These are phyloP conservation scores for Arthrocladium fulminans DNA, from an alignment of 2,329 filamentous ascomycete species.

Conservation along the genomic window DNA sequence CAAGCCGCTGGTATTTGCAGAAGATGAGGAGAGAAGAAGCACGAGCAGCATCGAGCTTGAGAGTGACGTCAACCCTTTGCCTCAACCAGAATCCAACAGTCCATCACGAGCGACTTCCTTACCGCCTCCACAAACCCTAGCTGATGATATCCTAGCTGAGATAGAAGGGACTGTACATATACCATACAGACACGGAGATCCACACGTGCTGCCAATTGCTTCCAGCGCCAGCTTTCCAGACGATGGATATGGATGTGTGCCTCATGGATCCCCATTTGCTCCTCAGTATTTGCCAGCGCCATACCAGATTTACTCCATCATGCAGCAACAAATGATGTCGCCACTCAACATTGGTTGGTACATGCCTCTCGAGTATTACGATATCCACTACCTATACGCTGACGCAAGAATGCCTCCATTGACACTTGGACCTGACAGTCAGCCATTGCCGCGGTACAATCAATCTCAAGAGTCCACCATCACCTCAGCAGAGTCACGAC, in stretches of 20 bases:
- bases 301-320: background rate
- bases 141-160: background rate
- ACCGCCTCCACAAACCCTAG: background rate
- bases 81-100: background rate
- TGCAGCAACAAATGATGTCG: background rate
- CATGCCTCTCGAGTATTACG: background rate
- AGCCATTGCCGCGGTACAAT: background rate
- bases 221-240: background rate
- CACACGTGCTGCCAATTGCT: background rate
- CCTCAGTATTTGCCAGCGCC: background rate
- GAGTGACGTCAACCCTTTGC: background rate
- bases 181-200: background rate
- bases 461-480: background rate
- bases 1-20: conserved; percentile 19
- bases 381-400: background rate
- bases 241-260: background rate
- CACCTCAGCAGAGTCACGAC: background rate
- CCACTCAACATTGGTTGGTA: background rate
- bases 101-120: conserved; percentile 1
- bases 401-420: background rate
- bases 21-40: conserved; percentile 10
- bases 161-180: background rate
- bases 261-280: background rate
- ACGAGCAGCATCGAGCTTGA: background rate
- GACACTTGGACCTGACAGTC: background rate